Evolutionary conservation across 202 grass and related monocot genomes (phyloP), one percentile per base, ranked within the genome.

Genomic region (Schoenoplectus tabernaemontani): DNA sequence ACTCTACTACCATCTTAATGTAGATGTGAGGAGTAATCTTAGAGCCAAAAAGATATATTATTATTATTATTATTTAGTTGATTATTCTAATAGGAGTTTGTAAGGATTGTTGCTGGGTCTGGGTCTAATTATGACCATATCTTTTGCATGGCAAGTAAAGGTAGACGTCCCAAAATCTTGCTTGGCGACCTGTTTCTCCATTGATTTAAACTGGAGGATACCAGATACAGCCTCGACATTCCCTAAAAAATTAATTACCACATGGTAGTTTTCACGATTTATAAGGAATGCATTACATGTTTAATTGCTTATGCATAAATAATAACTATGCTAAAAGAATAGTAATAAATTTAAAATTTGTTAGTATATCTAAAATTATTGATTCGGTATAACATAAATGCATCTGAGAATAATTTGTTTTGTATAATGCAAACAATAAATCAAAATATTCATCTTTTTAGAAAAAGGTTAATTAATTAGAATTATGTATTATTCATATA

Each of bases 71-170:
- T 9, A 42, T 41, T 19, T 67, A 19, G 19, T 37, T 7, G 3
- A 16, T 4, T 53, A 16, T 13, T 8, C 4, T n/a, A 66, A 9
- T 22, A 71, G 67, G 42, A 72, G 42, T 72, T 72, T 16, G 17
- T 5, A 28, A 47, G 10, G 0, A 46, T 70, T 32, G 42, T 50
- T 48, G 67, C 11, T 47, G 42, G 20, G 8, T 41, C 64, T 44
- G 38, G 39, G 20, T 72, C 42, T 71, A 71, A 30, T 72, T 46
- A 48, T 72, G 67, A 72, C 12, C 67, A 48, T 48, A 47, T 72
- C 17, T 72, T 72, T 72, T 72, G 43, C 67, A 72, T 72, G 67
- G 67, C 67, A 72, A 48, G 42, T 47, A 69, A 46, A 44, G 65
- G 38, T 69, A 22, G 10, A 71, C 1, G 11, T 72, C 8, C 67